These are phyloP conservation scores for Persicaria maculosa DNA, from an alignment of 148 eudicot genomes.

Conservation along the genomic window DNA sequence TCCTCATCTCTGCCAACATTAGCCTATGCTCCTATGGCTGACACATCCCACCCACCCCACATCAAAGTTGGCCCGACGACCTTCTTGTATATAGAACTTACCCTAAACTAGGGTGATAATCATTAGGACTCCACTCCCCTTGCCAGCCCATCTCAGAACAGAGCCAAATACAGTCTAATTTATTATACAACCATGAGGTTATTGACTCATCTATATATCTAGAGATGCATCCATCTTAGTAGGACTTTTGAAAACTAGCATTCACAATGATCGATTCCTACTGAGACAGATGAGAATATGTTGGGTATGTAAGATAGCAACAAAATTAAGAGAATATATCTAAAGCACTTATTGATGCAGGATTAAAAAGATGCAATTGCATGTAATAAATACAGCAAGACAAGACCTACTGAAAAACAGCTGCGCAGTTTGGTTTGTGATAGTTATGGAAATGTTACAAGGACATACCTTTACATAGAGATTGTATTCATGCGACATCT, in stretches of 20 bases:
- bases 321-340: not conserved
- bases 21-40: too few species aligned
- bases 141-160: too few species aligned
- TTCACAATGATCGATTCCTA: not conserved
- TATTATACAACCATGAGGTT: too few species aligned
- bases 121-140: too few species aligned
- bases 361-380: not conserved
- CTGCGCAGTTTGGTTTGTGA: not conserved
- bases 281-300: not conserved
- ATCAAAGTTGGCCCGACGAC: too few species aligned
- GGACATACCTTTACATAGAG: conserved; percentile 50
- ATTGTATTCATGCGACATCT: conserved; percentile 58
- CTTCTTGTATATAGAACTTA: too few species aligned
- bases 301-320: not conserved
- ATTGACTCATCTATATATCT: too few species aligned
- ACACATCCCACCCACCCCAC: too few species aligned
- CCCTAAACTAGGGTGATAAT: too few species aligned
- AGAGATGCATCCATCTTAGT: not conserved
- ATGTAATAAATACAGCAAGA: not conserved
- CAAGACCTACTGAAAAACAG: not conserved
- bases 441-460: not conserved
- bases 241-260: not conserved
- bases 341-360: not conserved
- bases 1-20: too few species aligned
- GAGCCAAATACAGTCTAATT: too few species aligned